A percentile compares a stretch with the other conserved stretches of the same genome.
Conservation (phyloP, 140 eudicot genomes). For the Flaveria floridana region DNA sequence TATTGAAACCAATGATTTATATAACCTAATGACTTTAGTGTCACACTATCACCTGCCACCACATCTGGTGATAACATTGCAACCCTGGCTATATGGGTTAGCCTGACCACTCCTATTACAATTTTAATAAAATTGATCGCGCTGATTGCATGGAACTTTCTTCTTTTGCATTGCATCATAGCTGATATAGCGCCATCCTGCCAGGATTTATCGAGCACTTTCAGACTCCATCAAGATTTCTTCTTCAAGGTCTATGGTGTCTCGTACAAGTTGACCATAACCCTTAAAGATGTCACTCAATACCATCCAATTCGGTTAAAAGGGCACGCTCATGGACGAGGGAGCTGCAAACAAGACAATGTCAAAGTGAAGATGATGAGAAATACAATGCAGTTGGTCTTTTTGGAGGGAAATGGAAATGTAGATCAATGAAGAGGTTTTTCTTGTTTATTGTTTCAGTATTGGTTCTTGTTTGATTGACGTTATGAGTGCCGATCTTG, state of each 20-base stretch:
- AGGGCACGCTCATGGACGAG: too few relatives aligned
- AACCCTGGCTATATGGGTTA: conserved; percentile 48
- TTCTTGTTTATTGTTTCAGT: too few relatives aligned
- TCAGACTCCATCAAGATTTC: conserved; percentile 44
- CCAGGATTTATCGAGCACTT: conserved; percentile 28
- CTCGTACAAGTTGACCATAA: too few relatives aligned
- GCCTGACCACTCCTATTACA: conserved; percentile 36
- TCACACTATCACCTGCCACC: conserved; percentile 24
- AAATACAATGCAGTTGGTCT: too few relatives aligned
- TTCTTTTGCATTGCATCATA: conserved; percentile 42
- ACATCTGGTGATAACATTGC: conserved; percentile 46
- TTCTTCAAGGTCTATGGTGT: conserved; percentile 25
- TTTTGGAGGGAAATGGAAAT: too few relatives aligned
- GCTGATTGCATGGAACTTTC: conserved; percentile 44
- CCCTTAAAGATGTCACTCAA: too few relatives aligned
- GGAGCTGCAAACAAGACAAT: too few relatives aligned
- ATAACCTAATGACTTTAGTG: neutral
- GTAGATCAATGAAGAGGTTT: conserved; percentile 7
- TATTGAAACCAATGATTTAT: conserved; percentile 20
- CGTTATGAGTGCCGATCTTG: too few relatives aligned
- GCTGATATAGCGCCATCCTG: conserved; percentile 40
- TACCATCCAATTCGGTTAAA: too few relatives aligned
- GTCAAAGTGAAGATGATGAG: too few relatives aligned
- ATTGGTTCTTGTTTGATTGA: too few relatives aligned
- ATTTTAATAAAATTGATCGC: conserved; percentile 51